phyloP scores from a whole-genome alignment of 805 yeast genomes.

The Candida vartiovaarae region DNA sequence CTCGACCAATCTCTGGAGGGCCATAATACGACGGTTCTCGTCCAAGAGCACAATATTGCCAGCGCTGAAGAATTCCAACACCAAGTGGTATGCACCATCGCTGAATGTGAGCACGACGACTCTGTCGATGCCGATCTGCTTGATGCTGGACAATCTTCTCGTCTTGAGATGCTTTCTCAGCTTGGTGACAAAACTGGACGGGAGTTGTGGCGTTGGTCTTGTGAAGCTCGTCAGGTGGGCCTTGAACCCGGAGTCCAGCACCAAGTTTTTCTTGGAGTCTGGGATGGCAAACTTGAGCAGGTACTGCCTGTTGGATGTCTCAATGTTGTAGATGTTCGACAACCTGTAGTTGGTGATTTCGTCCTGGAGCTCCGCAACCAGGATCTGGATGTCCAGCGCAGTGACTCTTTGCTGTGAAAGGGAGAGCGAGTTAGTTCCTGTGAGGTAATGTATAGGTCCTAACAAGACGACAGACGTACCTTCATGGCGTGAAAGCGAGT shows the following conservation, averaged over 20 bases:
- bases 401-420: conserved; percentile 68
- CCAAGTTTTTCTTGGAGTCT: conserved; percentile 67
- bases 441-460: no score
- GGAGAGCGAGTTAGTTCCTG: no score
- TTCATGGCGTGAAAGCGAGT: no score
- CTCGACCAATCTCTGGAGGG: conserved; percentile 72
- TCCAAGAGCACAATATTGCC: conserved; percentile 84
- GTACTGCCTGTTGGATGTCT: conserved; percentile 64
- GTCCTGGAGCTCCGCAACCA: conserved; percentile 57
- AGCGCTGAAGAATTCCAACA: conserved; percentile 89
- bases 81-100: conserved; percentile 72
- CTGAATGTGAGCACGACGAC: conserved; percentile 79
- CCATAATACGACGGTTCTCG: conserved; percentile 54
- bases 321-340: conserved; percentile 78
- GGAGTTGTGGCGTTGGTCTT: conserved; percentile 72
- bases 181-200: conserved; percentile 81
- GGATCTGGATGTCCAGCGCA: conserved; percentile 70
- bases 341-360: conserved; percentile 59
- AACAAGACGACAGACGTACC: no score
- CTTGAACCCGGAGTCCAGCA: conserved; percentile 83
- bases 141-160: conserved; percentile 63
- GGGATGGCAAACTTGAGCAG: conserved; percentile 76
- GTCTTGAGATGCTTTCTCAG: conserved; percentile 81
- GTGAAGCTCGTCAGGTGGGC: conserved; percentile 74
- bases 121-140: conserved; percentile 75